Evolutionary conservation across 2,329 filamentous ascomycete species (phyloP).

Genomic region (Rhinocladiella mackenziei): DNA sequence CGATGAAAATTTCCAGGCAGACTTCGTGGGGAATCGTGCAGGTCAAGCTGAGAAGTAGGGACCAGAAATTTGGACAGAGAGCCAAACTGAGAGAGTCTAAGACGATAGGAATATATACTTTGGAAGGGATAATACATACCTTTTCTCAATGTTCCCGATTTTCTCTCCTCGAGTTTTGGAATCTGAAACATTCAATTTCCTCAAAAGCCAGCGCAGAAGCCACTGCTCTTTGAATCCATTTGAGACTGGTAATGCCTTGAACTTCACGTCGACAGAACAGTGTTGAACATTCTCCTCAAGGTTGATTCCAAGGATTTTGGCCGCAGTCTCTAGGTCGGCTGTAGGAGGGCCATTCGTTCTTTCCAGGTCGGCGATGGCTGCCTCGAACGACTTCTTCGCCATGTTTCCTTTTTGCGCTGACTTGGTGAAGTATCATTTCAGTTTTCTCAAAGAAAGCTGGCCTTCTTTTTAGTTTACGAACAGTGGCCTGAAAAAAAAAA

Average conservation of each 20-base stretch:
- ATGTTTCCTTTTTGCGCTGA: too few relatives aligned
- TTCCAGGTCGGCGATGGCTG: constrained; percentile 37
- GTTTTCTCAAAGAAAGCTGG: too few relatives aligned
- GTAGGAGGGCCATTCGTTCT: constrained; percentile 40
- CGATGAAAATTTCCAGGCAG: constrained; percentile 23
- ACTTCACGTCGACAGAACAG: constrained; percentile 1
- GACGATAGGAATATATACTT: background rate
- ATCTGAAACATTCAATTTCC: constrained; percentile 50
- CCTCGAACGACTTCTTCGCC: constrained; percentile 22
- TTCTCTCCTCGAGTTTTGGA: constrained; percentile 1
- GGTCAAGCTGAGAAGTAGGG: constrained; percentile 21
- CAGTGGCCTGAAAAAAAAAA: too few relatives aligned
- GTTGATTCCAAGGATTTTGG: constrained; percentile 42
- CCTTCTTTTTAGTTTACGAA: too few relatives aligned
- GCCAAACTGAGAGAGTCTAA: constrained; percentile 13
- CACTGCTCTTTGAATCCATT: constrained; percentile 56
- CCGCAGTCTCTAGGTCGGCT: constrained; percentile 42
- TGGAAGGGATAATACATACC: background rate
- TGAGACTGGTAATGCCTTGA: constrained; percentile 14
- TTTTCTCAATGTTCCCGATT: background rate
- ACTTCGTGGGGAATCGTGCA: constrained; percentile 17
- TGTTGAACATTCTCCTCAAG: constrained; percentile 35
- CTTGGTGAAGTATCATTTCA: too few relatives aligned
- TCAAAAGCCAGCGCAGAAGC: constrained; percentile 63
- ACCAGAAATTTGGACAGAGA: constrained; percentile 19